Base-by-base conservation (phyloP, 2,329 filamentous ascomycete species). In the Monilinia aucupariae region DNA sequence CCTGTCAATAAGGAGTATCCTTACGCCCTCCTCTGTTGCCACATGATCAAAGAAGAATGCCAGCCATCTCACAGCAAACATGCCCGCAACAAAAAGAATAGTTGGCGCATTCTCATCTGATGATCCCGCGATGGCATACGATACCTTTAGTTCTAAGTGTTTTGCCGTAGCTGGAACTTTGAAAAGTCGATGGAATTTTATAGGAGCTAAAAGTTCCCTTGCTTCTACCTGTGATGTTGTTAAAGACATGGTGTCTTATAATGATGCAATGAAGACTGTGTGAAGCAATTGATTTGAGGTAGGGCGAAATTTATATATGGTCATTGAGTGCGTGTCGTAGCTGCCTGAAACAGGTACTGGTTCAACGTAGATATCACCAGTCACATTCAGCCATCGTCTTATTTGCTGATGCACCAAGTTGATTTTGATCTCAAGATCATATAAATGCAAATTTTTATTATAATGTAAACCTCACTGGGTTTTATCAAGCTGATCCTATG, bases 1-100 rank as follows among this genome's bases (percentile, higher is more conserved):
- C 77, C 76, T 68, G 65, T 79, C 77, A 15, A 76, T 69, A 48
- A 70, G 72, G 1, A 79, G 68, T 8, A 77, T 61, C 48, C 76
- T 70, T 4, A 79, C 74, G 7, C 74, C 74, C 22, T 69, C 39
- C 66, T 71, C 66, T 41, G 63, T 8, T 61, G 74, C 66, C 12
- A 77, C 43, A 51, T 70, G 67, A 63, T 79, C 69, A 47, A 73
- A 66, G 4, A 61, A 47, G 7, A 73, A 41, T 20, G 67, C 67
- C 4, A 70, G 22, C 64, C 71, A 78, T 63, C 77, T 66, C 6
- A 66, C 70, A 1, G 72, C 74, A 64, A 76, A 75, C 76, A 78
- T 77, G 2, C 75, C 75, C 10, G 69, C 71, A 56, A 74, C 72
- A 64, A 76, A 77, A 12, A 79, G 65, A 30, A 78, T 68, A 3